Conservation (phyloP, 805 yeast genomes). For the Ogataea haglerorum region DNA sequence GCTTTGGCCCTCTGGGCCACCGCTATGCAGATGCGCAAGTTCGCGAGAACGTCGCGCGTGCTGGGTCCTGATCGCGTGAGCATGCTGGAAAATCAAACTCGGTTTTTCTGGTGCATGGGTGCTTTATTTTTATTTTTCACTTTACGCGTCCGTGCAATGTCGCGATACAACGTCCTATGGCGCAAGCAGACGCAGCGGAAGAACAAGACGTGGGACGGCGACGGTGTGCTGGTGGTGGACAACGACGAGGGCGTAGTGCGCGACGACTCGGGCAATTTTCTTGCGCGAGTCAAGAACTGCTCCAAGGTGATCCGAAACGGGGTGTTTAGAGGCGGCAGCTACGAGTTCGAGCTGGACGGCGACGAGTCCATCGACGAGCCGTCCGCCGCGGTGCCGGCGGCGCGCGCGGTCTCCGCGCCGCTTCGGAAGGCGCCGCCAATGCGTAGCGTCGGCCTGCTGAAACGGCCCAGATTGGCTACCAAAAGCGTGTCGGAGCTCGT, state of each 20-base stretch:
- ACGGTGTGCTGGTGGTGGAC: conserved; percentile 55
- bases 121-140: background rate
- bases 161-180: conserved; percentile 46
- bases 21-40: conserved; percentile 14
- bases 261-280: conserved; percentile 29
- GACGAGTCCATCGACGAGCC: conserved; percentile 27
- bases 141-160: conserved; percentile 1
- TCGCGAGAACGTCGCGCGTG: conserved; percentile 1
- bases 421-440: background rate
- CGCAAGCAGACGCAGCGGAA: conserved; percentile 72
- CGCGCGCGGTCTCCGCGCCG: background rate
- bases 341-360: conserved; percentile 61
- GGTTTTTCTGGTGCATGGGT: conserved; percentile 4
- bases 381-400: background rate
- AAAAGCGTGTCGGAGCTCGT: conserved; percentile 5
- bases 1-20: conserved; percentile 23
- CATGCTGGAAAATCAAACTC: background rate
- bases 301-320: conserved; percentile 22
- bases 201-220: conserved; percentile 94
- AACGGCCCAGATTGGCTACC: conserved; percentile 4
- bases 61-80: background rate
- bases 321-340: conserved; percentile 49
- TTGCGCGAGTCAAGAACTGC: conserved; percentile 21
- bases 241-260: conserved; percentile 22
- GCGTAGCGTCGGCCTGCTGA: conserved; percentile 5